Conservation (phyloP, 1,284 basidiomycete species). For the Dichomitus squalens region DNA sequence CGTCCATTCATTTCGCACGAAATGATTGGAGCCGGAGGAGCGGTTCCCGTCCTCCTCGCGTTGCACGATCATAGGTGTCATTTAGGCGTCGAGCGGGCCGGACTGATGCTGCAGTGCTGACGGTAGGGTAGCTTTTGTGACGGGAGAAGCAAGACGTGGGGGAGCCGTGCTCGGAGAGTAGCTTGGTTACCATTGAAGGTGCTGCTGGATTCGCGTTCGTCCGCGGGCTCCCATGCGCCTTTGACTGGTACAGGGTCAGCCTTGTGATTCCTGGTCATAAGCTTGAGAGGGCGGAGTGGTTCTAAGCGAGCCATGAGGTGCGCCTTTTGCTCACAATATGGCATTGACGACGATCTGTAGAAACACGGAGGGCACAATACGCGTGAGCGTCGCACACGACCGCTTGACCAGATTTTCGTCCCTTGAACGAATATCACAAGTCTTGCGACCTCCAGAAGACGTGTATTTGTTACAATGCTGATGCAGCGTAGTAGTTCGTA, state of each 20-base stretch:
- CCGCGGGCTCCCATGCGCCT: neutral
- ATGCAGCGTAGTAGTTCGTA: too few relatives aligned
- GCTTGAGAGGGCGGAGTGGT: neutral
- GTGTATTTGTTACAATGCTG: too few relatives aligned
- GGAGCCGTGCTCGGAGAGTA: neutral
- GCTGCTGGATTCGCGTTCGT: neutral
- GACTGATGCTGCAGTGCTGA: neutral
- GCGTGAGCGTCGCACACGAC: neutral
- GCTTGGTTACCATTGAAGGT: slow-evolving; percentile 2
- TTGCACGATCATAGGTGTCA: neutral
- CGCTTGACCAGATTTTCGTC: too few relatives aligned
- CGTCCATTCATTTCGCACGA: neutral
- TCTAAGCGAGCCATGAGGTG: neutral
- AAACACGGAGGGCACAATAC: neutral
- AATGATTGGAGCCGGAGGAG: neutral
- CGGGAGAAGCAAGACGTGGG: neutral
- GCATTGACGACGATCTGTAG: neutral
- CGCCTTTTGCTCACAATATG: neutral
- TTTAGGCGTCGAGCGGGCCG: slow-evolving; percentile 4
- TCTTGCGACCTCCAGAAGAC: neutral
- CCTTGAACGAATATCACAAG: too few relatives aligned
- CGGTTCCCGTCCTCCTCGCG: neutral
- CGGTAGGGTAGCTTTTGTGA: neutral
- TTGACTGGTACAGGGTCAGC: neutral
- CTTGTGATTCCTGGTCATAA: neutral